Conservation (phyloP, 164 flowering plant genomes). For the Berberis vulgaris region DNA sequence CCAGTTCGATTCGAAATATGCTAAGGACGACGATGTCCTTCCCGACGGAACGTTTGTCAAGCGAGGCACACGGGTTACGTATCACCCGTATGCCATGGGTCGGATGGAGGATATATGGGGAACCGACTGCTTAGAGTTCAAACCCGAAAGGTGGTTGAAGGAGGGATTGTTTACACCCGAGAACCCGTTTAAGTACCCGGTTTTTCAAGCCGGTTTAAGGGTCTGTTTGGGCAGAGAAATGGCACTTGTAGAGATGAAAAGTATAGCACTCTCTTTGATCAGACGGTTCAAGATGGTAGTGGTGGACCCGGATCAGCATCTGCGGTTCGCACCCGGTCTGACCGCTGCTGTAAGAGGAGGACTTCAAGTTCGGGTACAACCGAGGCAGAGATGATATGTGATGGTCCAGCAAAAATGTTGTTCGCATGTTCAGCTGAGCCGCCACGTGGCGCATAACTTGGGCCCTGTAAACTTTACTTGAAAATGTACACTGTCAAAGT, state of each 20-base stretch:
- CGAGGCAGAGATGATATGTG: too few relatives aligned
- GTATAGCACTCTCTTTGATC: conserved; percentile 40
- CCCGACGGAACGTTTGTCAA: conserved; percentile 63
- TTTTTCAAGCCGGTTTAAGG: conserved; percentile 59
- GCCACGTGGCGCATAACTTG: too few relatives aligned
- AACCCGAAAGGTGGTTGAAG: conserved; percentile 70
- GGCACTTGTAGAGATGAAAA: conserved; percentile 48
- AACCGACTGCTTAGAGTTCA: conserved; percentile 47
- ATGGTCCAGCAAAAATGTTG: too few relatives aligned
- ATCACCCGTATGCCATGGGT: conserved; percentile 93
- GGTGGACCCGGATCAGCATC: conserved; percentile 5
- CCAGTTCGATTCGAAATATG: conserved; percentile 73
- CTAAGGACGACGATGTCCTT: conserved; percentile 46
- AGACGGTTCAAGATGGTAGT: conserved; percentile 35
- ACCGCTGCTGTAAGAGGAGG: conserved; percentile 67
- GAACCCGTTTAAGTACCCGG: conserved; percentile 51
- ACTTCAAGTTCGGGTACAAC: conserved; percentile 30
- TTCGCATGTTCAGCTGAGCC: too few relatives aligned
- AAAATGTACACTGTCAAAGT: too few relatives aligned
- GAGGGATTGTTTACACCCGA: conserved; percentile 41
- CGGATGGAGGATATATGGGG: conserved; percentile 85
- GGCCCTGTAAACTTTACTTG: too few relatives aligned
- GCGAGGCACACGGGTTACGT: conserved; percentile 64
- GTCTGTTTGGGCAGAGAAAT: conserved; percentile 65
- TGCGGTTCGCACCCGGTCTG: conserved; percentile 53